Evolutionary conservation across 208 protist species (phyloP), one percentile per base, ranked within the genome.

Genomic region (Eutreptiella sp.): DNA sequence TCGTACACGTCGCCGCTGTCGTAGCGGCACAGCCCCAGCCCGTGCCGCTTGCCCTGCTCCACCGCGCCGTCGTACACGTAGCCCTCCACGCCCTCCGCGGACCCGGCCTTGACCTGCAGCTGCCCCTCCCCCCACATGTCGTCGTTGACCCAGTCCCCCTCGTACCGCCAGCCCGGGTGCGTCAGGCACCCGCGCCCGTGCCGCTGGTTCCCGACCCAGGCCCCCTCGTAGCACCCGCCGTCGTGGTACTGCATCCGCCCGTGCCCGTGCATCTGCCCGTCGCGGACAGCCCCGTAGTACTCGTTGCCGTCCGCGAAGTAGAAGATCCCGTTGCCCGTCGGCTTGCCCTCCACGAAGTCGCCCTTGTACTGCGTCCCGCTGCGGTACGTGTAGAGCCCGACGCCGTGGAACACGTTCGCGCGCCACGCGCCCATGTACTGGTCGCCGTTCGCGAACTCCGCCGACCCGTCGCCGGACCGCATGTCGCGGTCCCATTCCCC

Each of bases 321-420:
- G 73, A 90, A 76, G 28, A 62, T 75, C 0, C 88, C 88, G n/a
- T 62, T 32, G 5, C 86, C 86, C 46, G 92, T 77, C 79, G 89
- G 89, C 46, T 74, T 70, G 33, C 62, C 55, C 5, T 68, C 3
- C 0, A 4, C 14, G 16, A 68, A 68, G 31, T 53, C 16, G n/a
- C 62, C 62, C 33, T 1, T 5, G 72, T 93, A 93, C 36, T 83
- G 68, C 66, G 91, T 84, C 3, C 61, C 61, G 19, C 26, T 54
- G 35, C 38, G 58, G 46, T 67, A 67, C 19, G 19, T 9, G 34
- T 45, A 72, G 19, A 4, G 3, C 4, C 64, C 64, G 14, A 4
- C 3, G 16, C 64, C 64, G 29, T 68, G 41, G 16, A 26, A 42
- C 39, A 32, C 38, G 55, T 59, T 32, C 11, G 7, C 21, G 23